Evolutionary conservation across 2,329 filamentous ascomycete species (phyloP), one percentile per base, ranked within the genome.

Genomic region (Claviceps quebecensis): DNA sequence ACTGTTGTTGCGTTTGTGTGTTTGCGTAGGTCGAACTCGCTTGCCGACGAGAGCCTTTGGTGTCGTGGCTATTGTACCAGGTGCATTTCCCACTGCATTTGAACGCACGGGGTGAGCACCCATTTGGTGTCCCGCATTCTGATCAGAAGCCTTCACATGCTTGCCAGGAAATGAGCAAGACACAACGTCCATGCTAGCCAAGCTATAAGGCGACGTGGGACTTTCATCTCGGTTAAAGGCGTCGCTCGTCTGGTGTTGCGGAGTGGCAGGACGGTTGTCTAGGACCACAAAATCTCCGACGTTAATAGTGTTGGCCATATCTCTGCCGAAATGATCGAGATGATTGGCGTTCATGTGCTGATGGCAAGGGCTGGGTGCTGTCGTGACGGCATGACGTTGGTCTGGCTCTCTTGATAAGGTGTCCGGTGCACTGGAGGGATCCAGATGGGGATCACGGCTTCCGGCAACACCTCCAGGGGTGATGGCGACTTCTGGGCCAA

Each of bases 1-100:
- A 63, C 90, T 96, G 48, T 84, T 88, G 61, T 87, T 95, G 22
- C 89, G 82, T 65, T 88, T 90, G 67, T 95, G 89, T 2, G 71
- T 65, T 55, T 77, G 75, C 9, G 68, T 66, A 19, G 80, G 75
- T 16, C 80, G 75, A 7, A 78, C 72, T 16, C 77, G 73, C 61
- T 83, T 83, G 51, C 77, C 78, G 11, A 73, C 70, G 2, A 83
- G 65, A 1, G 77, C 68, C 51, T 74, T 76, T 4, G 80, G 80
- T 3, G 78, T 81, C 9, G 72, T 72, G 5, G 80, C 80, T 45
- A 82, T 68, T 4, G 73, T 74, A 8, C 73, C 75, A 2, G 68
- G 59, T 17, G 64, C 67, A 37, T 69, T 71, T 53, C 75, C 71
- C 2, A 72, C 59, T 3, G 73, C 72, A 53, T 68, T 75, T 7